A percentile compares a stretch with the other conserved stretches of the same genome.
Evolutionary conservation across 176 grass and related monocot genomes (phyloP).

Genomic region (Puccinellia tenuiflora): DNA sequence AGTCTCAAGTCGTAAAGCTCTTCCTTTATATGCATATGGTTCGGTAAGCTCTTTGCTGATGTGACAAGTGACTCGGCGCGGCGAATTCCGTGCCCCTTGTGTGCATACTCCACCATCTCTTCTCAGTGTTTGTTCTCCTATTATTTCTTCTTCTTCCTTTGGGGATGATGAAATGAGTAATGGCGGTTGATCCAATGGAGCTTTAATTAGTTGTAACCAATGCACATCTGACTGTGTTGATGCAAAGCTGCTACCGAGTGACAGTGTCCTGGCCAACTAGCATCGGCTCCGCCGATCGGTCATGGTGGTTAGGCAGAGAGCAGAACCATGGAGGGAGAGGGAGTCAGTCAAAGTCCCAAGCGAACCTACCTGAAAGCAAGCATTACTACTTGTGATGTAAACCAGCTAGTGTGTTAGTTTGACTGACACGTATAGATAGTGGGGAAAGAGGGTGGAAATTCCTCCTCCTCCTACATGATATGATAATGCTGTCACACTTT

Average conservation of each 20-base stretch:
- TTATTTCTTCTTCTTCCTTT: no score
- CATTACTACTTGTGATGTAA: neutral
- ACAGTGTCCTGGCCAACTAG: neutral
- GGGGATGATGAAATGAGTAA: no score
- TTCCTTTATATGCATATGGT: neutral
- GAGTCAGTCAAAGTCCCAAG: neutral
- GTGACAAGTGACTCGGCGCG: slow-evolving; percentile 31
- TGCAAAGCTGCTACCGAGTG: neutral
- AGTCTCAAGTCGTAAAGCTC: slow-evolving; percentile 31
- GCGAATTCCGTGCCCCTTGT: neutral
- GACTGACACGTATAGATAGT: neutral
- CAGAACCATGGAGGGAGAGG: neutral
- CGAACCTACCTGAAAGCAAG: neutral
- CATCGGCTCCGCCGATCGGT: no score
- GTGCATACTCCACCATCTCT: slow-evolving; percentile 20
- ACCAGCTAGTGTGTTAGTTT: neutral
- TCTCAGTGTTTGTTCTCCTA: neutral
- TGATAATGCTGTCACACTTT: neutral
- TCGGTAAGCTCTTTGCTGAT: slow-evolving; percentile 6
- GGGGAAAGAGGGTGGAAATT: neutral
- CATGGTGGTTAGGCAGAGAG: neutral
- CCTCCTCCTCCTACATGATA: neutral
- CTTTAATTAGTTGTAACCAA: neutral
- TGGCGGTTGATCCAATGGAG: no score
- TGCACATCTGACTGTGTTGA: neutral